These are phyloP conservation scores for Candida koratica DNA, from an alignment of 805 yeast genomes.

Conservation along the genomic window DNA sequence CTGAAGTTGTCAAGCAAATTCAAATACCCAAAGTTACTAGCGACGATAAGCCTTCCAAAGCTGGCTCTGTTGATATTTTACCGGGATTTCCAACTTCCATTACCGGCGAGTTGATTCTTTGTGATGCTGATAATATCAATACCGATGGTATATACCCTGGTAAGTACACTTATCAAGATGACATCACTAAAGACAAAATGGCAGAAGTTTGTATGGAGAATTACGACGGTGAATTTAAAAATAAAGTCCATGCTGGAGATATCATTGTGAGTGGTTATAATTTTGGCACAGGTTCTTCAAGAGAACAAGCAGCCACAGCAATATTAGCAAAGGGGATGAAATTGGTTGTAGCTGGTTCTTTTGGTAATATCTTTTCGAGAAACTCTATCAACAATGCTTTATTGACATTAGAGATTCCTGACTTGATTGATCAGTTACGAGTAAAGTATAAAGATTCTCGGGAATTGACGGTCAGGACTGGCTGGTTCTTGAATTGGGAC, in stretches of 20 bases:
- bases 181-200: slow-evolving; percentile 91
- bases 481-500: slow-evolving; percentile 90
- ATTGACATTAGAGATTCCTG: slow-evolving; percentile 89
- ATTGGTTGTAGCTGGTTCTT: slow-evolving; percentile 93
- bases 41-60: slow-evolving; percentile 26
- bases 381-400: slow-evolving; percentile 96
- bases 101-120: slow-evolving; percentile 86
- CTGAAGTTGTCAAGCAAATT: slow-evolving; percentile 46
- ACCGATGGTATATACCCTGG: slow-evolving; percentile 99
- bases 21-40: slow-evolving; percentile 30
- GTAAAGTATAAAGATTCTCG: slow-evolving; percentile 53
- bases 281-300: slow-evolving; percentile 97
- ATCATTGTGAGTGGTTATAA: slow-evolving; percentile 89
- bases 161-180: slow-evolving; percentile 97
- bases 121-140: slow-evolving; percentile 96
- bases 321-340: slow-evolving; percentile 90
- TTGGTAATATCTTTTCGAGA: slow-evolving; percentile 94
- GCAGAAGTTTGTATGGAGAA: slow-evolving; percentile 99
- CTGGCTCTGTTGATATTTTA: slow-evolving; percentile 62
- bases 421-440: slow-evolving; percentile 72
- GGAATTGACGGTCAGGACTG: slow-evolving; percentile 91
- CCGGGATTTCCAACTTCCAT: slow-evolving; percentile 89
- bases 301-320: slow-evolving; percentile 99
- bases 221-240: slow-evolving; percentile 84
- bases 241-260: slow-evolving; percentile 81